Conservation (phyloP, 1,139 yeast genomes). For the Yamadazyma dushanensis region DNA sequence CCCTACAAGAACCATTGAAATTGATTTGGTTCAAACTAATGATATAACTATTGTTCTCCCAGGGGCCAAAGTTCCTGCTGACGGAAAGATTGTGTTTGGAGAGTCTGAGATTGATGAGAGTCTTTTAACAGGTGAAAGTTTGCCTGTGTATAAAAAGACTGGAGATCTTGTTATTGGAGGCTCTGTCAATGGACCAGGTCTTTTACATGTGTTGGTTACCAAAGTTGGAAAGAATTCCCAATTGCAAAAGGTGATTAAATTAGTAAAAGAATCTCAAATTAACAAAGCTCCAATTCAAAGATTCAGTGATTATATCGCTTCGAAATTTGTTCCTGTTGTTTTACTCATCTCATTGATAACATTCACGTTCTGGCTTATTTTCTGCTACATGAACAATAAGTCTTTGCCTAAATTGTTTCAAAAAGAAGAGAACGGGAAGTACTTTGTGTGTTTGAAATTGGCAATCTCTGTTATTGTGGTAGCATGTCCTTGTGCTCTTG, state of each 20-base stretch:
- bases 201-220: slow-evolving; percentile 66
- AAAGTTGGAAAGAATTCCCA: slow-evolving; percentile 82
- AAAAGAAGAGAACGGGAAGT: slow-evolving; percentile 55
- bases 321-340: slow-evolving; percentile 81
- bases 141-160: slow-evolving; percentile 61
- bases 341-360: slow-evolving; percentile 63
- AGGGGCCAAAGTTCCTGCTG: slow-evolving; percentile 89
- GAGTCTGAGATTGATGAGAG: slow-evolving; percentile 86
- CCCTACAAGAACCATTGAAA: slow-evolving; percentile 46
- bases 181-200: slow-evolving; percentile 79
- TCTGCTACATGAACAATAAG: slow-evolving; percentile 32
- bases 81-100: slow-evolving; percentile 78
- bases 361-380: slow-evolving; percentile 63
- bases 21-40: slow-evolving; percentile 73
- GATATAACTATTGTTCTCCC: slow-evolving; percentile 81
- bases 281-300: slow-evolving; percentile 89
- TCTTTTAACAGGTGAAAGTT: slow-evolving; percentile 84
- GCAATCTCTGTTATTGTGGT: slow-evolving; percentile 95
- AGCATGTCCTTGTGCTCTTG: slow-evolving; percentile 97
- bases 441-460: slow-evolving; percentile 70
- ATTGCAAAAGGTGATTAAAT: slow-evolving; percentile 78
- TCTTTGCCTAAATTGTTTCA: slow-evolving; percentile 55
- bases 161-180: slow-evolving; percentile 85
- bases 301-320: slow-evolving; percentile 81
- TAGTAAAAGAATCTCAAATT: slow-evolving; percentile 89